phyloP scores from a whole-genome alignment of 2,329 filamentous ascomycete species.

The Colletotrichum trifolii region DNA sequence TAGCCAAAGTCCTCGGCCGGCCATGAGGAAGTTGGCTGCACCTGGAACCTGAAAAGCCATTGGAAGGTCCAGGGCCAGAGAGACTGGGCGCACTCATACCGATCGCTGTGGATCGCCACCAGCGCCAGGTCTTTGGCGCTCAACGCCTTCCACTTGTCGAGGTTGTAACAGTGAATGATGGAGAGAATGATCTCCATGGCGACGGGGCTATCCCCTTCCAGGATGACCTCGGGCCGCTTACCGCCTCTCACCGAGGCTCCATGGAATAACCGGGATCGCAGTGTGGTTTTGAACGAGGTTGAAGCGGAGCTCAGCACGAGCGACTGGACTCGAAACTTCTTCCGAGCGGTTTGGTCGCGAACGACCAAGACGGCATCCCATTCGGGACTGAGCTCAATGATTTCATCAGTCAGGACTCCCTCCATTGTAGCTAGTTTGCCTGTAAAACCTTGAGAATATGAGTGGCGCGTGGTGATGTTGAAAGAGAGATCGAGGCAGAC shows the following conservation, averaged over 20 bases:
- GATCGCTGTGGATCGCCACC: slow-evolving; percentile 1
- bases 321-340: slow-evolving; percentile 4
- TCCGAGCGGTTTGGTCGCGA: background rate
- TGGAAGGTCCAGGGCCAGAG: background rate
- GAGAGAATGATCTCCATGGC: slow-evolving; percentile 13
- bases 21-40: background rate
- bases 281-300: too few relatives aligned
- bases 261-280: too few relatives aligned
- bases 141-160: background rate
- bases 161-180: background rate
- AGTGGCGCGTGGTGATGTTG: too few relatives aligned
- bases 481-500: too few relatives aligned
- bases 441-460: too few relatives aligned
- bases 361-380: slow-evolving; percentile 11
- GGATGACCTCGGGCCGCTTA: background rate
- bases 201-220: slow-evolving; percentile 1
- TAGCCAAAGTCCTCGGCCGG: background rate
- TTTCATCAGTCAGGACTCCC: background rate
- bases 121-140: slow-evolving; percentile 1
- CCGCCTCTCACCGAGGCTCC: background rate
- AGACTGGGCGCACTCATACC: background rate
- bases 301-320: slow-evolving; percentile 5
- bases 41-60: background rate
- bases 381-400: background rate
- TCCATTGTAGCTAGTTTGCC: too few relatives aligned